Evolutionary conservation across 1,139 yeast genomes (phyloP).

Genomic region (Geotrichum europaeum): DNA sequence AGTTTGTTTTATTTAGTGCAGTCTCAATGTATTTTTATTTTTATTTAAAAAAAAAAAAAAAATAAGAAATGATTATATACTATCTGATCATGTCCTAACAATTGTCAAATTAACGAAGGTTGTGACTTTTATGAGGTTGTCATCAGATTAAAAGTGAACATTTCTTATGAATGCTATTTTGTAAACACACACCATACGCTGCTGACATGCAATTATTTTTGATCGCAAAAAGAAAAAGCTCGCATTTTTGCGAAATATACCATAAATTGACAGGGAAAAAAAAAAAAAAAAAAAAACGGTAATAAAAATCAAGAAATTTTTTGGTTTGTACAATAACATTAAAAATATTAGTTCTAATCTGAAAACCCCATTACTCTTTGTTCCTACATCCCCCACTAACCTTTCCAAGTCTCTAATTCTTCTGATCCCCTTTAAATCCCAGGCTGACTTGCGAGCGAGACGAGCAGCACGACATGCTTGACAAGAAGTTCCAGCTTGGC

Average conservation of each 20-base stretch:
- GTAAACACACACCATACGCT: too few species aligned
- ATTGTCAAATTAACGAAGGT: too few species aligned
- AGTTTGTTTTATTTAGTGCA: not conserved
- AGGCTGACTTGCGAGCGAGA: slow-evolving; percentile 43
- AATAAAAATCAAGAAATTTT: too few species aligned
- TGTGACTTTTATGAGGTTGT: too few species aligned
- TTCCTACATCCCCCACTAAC: not conserved
- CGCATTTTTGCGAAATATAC: too few species aligned
- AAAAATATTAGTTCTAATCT: not conserved
- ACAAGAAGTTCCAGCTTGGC: slow-evolving; percentile 37
- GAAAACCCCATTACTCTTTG: not conserved
- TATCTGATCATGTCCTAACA: too few species aligned
- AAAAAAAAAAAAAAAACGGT: too few species aligned
- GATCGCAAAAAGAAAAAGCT: too few species aligned
- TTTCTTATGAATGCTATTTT: too few species aligned
- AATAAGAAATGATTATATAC: not conserved
- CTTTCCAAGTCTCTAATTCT: not conserved
- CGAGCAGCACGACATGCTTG: slow-evolving; percentile 50
- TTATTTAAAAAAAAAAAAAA: not conserved
- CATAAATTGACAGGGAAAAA: too few species aligned
- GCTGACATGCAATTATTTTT: too few species aligned
- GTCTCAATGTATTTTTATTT: not conserved
- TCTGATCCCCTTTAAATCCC: not conserved
- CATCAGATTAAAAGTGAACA: too few species aligned
- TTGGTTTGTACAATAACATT: not conserved